These are phyloP conservation scores for Amylostereum chailletii DNA, from an alignment of 1,284 basidiomycete species.

Conservation along the genomic window DNA sequence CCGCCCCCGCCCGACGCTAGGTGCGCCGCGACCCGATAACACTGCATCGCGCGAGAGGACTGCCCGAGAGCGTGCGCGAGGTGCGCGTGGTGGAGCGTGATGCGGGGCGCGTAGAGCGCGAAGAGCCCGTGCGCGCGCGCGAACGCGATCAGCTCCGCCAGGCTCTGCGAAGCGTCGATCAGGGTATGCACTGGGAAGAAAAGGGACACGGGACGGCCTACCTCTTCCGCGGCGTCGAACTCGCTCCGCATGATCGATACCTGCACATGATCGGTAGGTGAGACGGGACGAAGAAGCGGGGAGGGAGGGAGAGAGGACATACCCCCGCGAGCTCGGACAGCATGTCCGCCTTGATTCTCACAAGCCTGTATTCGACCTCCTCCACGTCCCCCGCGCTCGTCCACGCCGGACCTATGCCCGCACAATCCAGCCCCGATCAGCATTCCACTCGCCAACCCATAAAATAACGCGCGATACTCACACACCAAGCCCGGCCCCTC, in stretches of 20 bases:
- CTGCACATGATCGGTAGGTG: constrained; percentile 22
- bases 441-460: background rate
- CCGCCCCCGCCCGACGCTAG: constrained; percentile 31
- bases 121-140: constrained; percentile 51
- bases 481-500: constrained; percentile 28
- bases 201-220: constrained; percentile 12
- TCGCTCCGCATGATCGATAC: constrained; percentile 58
- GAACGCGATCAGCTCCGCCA: constrained; percentile 50
- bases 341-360: constrained; percentile 61
- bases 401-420: constrained; percentile 33
- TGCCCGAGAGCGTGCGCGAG: constrained; percentile 53
- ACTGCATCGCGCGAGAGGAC: constrained; percentile 40
- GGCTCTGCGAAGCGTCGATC: constrained; percentile 25
- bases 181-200: background rate
- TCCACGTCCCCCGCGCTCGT: constrained; percentile 40
- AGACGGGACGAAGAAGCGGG: background rate
- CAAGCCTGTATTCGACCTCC: constrained; percentile 39
- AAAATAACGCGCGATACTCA: constrained; percentile 8
- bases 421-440: background rate
- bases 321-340: constrained; percentile 59
- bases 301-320: constrained; percentile 13
- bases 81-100: constrained; percentile 62
- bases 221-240: constrained; percentile 49
- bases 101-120: constrained; percentile 44
- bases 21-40: constrained; percentile 51